Evolutionary conservation across 192 early-diverging fungal genomes (phyloP).

Genomic region (Coemansia erecta): DNA sequence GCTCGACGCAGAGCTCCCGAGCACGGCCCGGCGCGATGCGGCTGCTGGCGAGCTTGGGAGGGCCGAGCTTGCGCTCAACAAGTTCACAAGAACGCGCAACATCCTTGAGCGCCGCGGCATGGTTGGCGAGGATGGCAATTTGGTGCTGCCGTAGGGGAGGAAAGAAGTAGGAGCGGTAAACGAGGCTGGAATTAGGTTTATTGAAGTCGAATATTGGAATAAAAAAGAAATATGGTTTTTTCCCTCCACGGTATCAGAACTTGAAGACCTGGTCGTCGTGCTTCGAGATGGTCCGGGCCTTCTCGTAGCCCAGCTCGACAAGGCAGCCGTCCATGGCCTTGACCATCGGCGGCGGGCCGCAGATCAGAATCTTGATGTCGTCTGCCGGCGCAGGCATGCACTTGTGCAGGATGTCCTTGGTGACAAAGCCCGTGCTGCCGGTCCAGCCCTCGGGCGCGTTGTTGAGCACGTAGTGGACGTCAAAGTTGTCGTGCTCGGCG

Average conservation of each 20-base stretch:
- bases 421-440: constrained; percentile 84
- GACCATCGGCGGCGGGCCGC: constrained; percentile 90
- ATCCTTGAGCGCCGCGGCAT: constrained; percentile 22
- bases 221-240: background rate
- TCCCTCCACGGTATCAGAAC: constrained; percentile 57
- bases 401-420: constrained; percentile 75
- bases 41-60: constrained; percentile 17
- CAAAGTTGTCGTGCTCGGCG: constrained; percentile 70
- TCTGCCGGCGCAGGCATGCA: constrained; percentile 68
- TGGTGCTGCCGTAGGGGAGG: constrained; percentile 13
- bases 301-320: constrained; percentile 75
- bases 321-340: constrained; percentile 72
- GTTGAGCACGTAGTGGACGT: constrained; percentile 82
- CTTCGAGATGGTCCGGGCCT: constrained; percentile 75
- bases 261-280: constrained; percentile 85
- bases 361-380: constrained; percentile 85
- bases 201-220: background rate
- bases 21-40: constrained; percentile 13
- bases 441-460: constrained; percentile 76
- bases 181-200: background rate
- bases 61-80: constrained; percentile 31
- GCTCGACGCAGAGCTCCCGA: background rate
- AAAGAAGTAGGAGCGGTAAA: background rate
- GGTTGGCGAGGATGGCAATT: constrained; percentile 22
- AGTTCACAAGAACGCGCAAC: constrained; percentile 26